Conservation (phyloP, 2,329 filamentous ascomycete species). For the Ophiostoma triangulosporum region DNA sequence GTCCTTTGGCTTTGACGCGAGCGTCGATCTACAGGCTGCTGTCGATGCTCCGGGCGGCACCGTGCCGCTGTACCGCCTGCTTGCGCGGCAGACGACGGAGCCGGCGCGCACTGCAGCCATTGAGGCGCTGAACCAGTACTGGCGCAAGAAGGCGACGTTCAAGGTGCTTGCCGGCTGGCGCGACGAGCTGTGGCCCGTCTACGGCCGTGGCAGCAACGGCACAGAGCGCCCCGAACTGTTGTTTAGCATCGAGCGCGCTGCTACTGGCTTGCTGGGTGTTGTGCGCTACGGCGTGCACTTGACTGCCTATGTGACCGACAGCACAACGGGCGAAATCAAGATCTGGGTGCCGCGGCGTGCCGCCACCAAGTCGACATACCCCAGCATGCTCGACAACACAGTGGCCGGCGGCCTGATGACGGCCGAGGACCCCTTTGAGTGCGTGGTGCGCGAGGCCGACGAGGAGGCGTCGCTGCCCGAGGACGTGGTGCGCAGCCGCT, state of each 20-base stretch:
- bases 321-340: slow-evolving; percentile 29
- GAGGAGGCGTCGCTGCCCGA: slow-evolving; percentile 79
- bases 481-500: slow-evolving; percentile 47
- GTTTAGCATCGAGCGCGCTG: slow-evolving; percentile 65
- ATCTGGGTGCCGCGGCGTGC: slow-evolving; percentile 78
- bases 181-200: slow-evolving; percentile 68
- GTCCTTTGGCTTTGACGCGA: slow-evolving; percentile 43
- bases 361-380: slow-evolving; percentile 70
- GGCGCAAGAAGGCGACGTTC: slow-evolving; percentile 60
- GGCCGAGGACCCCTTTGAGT: slow-evolving; percentile 67
- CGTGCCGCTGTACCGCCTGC: slow-evolving; percentile 50
- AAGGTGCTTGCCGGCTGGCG: slow-evolving; percentile 66
- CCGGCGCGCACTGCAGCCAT: slow-evolving; percentile 46
- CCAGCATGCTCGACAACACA: slow-evolving; percentile 87
- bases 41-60: slow-evolving; percentile 32
- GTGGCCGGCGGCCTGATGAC: slow-evolving; percentile 75
- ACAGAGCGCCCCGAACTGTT: slow-evolving; percentile 37
- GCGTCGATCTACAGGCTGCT: slow-evolving; percentile 5
- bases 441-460: slow-evolving; percentile 68
- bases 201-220: slow-evolving; percentile 40
- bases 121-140: slow-evolving; percentile 46
- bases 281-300: slow-evolving; percentile 73
- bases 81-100: slow-evolving; percentile 40
- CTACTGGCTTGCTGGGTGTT: slow-evolving; percentile 59
- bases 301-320: slow-evolving; percentile 52